phyloP scores from a whole-genome alignment of 139 green algal species.

The Chlorella sp. region DNA sequence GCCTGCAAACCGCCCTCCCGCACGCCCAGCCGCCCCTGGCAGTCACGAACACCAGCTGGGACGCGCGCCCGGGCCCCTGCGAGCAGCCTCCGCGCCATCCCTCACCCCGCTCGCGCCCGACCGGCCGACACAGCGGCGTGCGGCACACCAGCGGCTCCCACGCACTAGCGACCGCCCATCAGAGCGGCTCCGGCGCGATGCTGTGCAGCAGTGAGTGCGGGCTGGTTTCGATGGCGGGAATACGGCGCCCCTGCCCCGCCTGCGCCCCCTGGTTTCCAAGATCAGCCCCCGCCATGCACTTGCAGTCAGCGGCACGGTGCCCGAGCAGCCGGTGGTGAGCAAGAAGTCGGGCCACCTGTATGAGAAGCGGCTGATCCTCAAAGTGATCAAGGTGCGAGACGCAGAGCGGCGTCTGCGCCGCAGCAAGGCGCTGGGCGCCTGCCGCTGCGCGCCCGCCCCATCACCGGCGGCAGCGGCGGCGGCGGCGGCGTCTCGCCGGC shows the following conservation, averaged over 20 bases:
- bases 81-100: too few relatives aligned
- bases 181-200: constrained; percentile 8
- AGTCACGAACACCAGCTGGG: too few relatives aligned
- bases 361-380: constrained; percentile 88
- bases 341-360: constrained; percentile 89
- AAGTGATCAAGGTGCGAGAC: constrained; percentile 51
- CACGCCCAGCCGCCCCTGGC: too few relatives aligned
- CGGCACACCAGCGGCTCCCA: too few relatives aligned
- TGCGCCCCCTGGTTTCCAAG: neutral
- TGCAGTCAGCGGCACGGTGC: constrained; percentile 85
- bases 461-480: neutral
- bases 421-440: too few relatives aligned
- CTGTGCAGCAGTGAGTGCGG: constrained; percentile 46
- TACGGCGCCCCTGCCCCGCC: neutral
- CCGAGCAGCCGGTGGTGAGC: constrained; percentile 89
- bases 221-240: neutral
- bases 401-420: neutral
- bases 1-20: too few relatives aligned
- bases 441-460: too few relatives aligned
- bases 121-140: too few relatives aligned
- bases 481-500: neutral
- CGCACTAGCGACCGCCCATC: neutral
- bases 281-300: neutral
- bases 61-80: too few relatives aligned
- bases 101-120: too few relatives aligned